Conservation (phyloP, 208 protist genomes). For the Kentomonas sorsogonicus region DNA sequence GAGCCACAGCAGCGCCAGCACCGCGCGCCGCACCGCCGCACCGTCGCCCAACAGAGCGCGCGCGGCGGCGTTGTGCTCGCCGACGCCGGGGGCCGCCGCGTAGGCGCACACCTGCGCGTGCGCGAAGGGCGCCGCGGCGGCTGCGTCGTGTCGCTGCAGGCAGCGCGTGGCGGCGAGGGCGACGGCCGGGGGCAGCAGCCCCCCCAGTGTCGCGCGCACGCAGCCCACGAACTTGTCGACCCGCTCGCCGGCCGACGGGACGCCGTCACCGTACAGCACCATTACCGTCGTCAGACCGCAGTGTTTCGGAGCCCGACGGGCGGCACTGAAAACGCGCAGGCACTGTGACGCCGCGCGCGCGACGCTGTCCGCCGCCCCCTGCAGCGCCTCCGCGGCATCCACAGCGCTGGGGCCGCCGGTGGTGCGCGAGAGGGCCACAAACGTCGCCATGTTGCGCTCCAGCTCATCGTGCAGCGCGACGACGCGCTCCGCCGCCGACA, state of each 20-base stretch:
- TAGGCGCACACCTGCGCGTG: neutral
- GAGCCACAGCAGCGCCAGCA: slow-evolving; percentile 6
- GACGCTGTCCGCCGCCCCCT: slow-evolving; percentile 17
- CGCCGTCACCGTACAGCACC: slow-evolving; percentile 38
- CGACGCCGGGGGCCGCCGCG: neutral
- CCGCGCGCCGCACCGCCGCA: neutral
- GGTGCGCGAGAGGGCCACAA: slow-evolving; percentile 2
- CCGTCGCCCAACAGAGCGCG: slow-evolving; percentile 8
- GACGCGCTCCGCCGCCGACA: slow-evolving; percentile 7
- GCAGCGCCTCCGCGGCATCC: slow-evolving; percentile 25
- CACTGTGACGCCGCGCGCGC: slow-evolving; percentile 28
- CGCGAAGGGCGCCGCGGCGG: slow-evolving; percentile 12
- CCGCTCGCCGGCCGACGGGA: slow-evolving; percentile 17
- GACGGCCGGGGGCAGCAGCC: slow-evolving; percentile 24
- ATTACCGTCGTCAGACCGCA: slow-evolving; percentile 39
- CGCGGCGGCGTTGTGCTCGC: neutral
- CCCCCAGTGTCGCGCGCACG: slow-evolving; percentile 22
- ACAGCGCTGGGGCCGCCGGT: neutral
- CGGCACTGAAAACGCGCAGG: slow-evolving; percentile 60
- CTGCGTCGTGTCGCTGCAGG: slow-evolving; percentile 18
- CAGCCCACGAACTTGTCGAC: slow-evolving; percentile 29
- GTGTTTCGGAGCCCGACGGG: too few species aligned
- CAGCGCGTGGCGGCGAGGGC: slow-evolving; percentile 22
- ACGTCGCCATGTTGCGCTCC: slow-evolving; percentile 19
- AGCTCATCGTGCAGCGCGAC: slow-evolving; percentile 21